Percentiles rank a stretch among this genome's conserved stretches.
phyloP scores from a whole-genome alignment of 1,139 yeast genomes.

The Hyphopichia pseudoburtonii region DNA sequence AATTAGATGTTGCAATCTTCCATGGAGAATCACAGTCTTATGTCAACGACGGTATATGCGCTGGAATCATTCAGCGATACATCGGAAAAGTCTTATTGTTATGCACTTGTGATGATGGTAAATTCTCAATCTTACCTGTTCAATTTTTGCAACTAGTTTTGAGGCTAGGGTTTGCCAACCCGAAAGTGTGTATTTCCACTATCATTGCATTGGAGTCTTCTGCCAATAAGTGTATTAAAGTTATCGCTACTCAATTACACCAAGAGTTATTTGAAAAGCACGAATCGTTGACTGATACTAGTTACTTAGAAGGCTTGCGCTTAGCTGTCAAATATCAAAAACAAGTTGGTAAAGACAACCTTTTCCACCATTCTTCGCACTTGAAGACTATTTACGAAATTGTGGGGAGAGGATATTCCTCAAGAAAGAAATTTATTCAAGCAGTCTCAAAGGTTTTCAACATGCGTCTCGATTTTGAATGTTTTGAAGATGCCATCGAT shows the following conservation, averaged over 20 bases:
- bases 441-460: constrained; percentile 27
- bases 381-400: constrained; percentile 24
- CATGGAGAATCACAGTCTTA: constrained; percentile 49
- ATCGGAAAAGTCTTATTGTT: constrained; percentile 46
- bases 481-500: constrained; percentile 12
- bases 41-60: constrained; percentile 68
- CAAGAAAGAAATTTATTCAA: constrained; percentile 46
- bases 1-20: constrained; percentile 50
- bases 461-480: constrained; percentile 11
- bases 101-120: constrained; percentile 47
- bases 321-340: constrained; percentile 49
- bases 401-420: constrained; percentile 39
- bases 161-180: constrained; percentile 70
- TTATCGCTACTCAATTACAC: constrained; percentile 54
- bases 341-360: constrained; percentile 14
- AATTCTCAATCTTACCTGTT: constrained; percentile 48
- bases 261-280: constrained; percentile 58
- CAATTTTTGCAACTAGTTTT: constrained; percentile 56
- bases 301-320: constrained; percentile 64
- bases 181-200: constrained; percentile 65
- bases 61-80: constrained; percentile 69
- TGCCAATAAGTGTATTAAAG: constrained; percentile 38
- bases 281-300: constrained; percentile 67
- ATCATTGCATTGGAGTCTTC: constrained; percentile 70
- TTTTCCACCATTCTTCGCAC: neutral